Base-by-base conservation (phyloP, 768 basidiomycete species). In the Trametes elegans region DNA sequence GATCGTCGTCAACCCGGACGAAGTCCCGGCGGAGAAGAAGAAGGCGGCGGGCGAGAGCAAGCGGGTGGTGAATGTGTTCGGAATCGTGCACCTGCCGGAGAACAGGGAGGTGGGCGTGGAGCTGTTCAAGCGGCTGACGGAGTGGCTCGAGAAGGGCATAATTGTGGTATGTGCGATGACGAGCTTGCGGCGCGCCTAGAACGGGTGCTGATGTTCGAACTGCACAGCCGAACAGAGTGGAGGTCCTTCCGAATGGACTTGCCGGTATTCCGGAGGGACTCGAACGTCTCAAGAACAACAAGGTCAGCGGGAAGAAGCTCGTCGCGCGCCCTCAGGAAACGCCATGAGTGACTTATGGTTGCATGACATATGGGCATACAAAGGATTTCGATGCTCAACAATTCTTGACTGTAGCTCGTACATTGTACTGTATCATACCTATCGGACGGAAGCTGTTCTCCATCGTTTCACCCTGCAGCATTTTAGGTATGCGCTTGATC, bases 241-340 rank as follows among this genome's bases (percentile, higher is more conserved):
- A 79, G 49, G 61, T 74, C 14, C 49, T 81, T 11, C 64, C 71
- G 0, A 68, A 69, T 11, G 80, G 80, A 7, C 64, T 81, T 21
- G 67, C 63, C 27, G 79, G 60, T 11, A 74, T 81, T 39, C 61
- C 64, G 29, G 65, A 64, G 11, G 81, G 74, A 8, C 61, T 83
- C 43, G 67, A 71, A 62, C 68, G 73, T 40, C 61, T 82, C 62
- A 65, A 73, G 55, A 55, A 57, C 2, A 68, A 73, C 8, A 55
- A 74, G 54, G 68, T 79, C n/a, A 76, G 74, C 11, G 80, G 73
- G 2, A 63, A 52, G n/a, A 81, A 81, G 60, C 61, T 80, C 24
- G 68, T 80, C 13, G 73, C 55, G 2, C 74, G 66, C 49, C 77
- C 76, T 18, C 71, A 73, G 49, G 74, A 78, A 40, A 73, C 71